Percentiles rank a stretch among this genome's conserved stretches.
phyloP scores from a whole-genome alignment of 208 protist genomes.

The Polymyxa betae region DNA sequence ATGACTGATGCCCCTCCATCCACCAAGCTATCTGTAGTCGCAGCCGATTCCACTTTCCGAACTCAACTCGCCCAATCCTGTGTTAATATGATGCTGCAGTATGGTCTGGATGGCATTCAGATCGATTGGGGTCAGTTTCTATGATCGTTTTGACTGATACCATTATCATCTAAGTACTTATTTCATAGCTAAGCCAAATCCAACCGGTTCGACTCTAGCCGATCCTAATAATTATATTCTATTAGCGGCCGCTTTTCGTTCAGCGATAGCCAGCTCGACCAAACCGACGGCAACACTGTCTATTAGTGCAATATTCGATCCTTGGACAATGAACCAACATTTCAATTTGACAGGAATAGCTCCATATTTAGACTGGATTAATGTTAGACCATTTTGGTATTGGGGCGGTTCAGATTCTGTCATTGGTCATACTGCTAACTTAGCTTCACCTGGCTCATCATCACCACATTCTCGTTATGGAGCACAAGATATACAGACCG shows the following conservation, averaged over 20 bases:
- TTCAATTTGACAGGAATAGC: neutral
- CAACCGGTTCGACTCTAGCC: neutral
- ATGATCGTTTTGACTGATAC: too few relatives aligned
- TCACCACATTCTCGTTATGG: neutral
- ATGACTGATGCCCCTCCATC: neutral
- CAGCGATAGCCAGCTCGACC: neutral
- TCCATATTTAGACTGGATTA: conserved; percentile 30
- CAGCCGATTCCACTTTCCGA: neutral
- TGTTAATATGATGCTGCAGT: neutral
- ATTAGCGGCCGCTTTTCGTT: neutral
- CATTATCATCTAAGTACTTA: too few relatives aligned
- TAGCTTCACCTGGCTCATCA: neutral
- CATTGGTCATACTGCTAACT: neutral
- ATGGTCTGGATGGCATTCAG: neutral
- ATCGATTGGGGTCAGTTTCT: conserved; percentile 22
- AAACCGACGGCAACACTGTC: neutral
- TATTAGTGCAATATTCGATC: neutral
- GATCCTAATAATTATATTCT: neutral
- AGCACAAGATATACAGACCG: neutral
- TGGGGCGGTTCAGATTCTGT: neutral
- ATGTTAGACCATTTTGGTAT: neutral
- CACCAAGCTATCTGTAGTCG: neutral
- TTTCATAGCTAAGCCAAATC: too few relatives aligned
- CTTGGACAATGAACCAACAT: neutral
- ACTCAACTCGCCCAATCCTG: neutral